Base-by-base conservation (phyloP, 2,329 filamentous ascomycete genomes). In the Fusarium secorum region DNA sequence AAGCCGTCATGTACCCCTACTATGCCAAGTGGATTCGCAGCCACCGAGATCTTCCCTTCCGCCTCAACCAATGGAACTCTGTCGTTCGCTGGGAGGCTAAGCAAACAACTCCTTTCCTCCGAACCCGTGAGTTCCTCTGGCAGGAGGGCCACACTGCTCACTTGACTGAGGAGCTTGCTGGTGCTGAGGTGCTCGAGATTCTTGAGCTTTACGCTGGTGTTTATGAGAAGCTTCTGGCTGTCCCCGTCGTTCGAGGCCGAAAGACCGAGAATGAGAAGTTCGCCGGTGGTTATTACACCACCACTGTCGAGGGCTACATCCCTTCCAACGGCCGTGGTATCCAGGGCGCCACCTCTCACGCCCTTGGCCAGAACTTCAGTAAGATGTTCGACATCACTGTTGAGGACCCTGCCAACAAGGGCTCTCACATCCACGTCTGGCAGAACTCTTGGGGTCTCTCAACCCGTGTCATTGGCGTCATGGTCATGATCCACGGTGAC, bases 191-290 rank as follows among this genome's bases (percentile, higher is more conserved):
- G 14, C 83, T 96, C 65, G 88, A 98, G 82, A 99, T 99, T 73
- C 88, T 99, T 46, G 95, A 98, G 79, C 90, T 93, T 75, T 99
- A 99, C 78, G 93, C 95, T 45, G 90, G 90, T 71, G 90, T 99
- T 66, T 99, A 98, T 82, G 93, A 98, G 82, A 87, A 99, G 76
- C 89, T 99, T 32, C 90, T 99, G 36, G 96, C 96, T 52, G 94
- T 98, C 44, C 96, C 96, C 36, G 95, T 99, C 17, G 93, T 99
- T 69, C 93, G 95, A 78, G 96, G 96, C 45, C 87, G 87, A 77
- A 99, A 99, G 89, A 99, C 97, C 0, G 94, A 97, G 80, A 97
- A 97, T 78, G 96, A 99, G 85, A 97, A 97, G 84, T 99, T 99
- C 76, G 95, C 96, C 13, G 96, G 96, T 80, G 95, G 95, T 73